A percentile compares a stretch with the other conserved stretches of the same genome.
These are phyloP conservation scores for Scutellaria barbata DNA, from an alignment of 257 asterid genomes.

Conservation along the genomic window DNA sequence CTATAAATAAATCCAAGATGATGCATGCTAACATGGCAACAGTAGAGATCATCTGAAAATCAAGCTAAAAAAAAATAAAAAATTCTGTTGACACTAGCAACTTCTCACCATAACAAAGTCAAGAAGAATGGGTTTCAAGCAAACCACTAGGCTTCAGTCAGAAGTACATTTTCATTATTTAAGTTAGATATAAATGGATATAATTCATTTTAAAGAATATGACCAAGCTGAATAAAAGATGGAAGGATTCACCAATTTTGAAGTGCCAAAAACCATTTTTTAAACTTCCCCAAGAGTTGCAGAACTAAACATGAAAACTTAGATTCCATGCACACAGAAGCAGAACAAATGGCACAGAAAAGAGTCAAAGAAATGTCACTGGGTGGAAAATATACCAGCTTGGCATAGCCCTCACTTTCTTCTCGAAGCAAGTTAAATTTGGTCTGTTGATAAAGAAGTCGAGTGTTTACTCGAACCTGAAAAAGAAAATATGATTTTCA, in stretches of 20 bases:
- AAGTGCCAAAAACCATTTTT: conserved; percentile 4
- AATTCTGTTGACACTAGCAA: not conserved
- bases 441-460: conserved; percentile 99
- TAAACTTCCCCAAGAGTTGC: not conserved
- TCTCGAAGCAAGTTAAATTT: conserved; percentile 97
- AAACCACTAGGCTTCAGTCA: not conserved
- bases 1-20: not conserved
- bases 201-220: not conserved
- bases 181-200: not conserved
- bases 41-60: not conserved
- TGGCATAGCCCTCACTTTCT: conserved; percentile 99
- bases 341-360: conserved; percentile 20
- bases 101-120: not conserved
- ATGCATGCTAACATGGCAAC: conserved; percentile 6
- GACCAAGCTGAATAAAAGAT: not conserved
- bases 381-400: conserved; percentile 64
- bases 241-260: conserved; percentile 11
- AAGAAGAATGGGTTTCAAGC: not conserved
- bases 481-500: conserved; percentile 35
- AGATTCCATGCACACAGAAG: conserved; percentile 18
- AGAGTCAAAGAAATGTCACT: conserved; percentile 22
- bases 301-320: not conserved
- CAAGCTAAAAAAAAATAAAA: not conserved
- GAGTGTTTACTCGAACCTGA: conserved; percentile 98
- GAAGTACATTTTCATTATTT: conserved; percentile 2